Evolutionary conservation across 306 rosid species (phyloP).

Genomic region (Vigna angularis): DNA sequence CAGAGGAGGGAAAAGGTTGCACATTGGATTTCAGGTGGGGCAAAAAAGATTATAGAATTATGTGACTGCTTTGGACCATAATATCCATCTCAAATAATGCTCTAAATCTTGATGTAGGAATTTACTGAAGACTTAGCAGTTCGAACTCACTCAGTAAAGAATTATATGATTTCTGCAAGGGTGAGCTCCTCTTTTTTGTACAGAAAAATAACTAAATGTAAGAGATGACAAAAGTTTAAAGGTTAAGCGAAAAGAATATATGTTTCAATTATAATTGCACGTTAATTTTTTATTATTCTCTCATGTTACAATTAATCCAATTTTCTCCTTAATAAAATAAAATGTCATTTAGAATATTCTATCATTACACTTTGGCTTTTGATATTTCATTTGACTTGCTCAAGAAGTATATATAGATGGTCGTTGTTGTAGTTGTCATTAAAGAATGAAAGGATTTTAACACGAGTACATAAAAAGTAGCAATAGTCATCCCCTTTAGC

Average conservation of each 20-base stretch:
- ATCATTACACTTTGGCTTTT: not conserved
- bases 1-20: constrained; percentile 95
- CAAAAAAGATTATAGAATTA: constrained; percentile 27
- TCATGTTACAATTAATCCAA: not conserved
- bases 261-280: not conserved
- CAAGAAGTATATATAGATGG: not conserved
- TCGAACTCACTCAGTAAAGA: constrained; percentile 76
- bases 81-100: constrained; percentile 34
- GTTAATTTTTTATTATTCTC: not conserved
- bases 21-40: constrained; percentile 88
- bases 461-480: not conserved
- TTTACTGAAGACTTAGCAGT: constrained; percentile 85
- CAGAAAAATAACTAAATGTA: not conserved
- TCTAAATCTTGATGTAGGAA: constrained; percentile 61
- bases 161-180: constrained; percentile 68
- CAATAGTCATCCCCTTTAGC: constrained; percentile 11
- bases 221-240: constrained; percentile 13
- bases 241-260: constrained; percentile 11
- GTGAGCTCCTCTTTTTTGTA: constrained; percentile 54
- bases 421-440: not conserved
- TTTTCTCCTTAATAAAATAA: not conserved
- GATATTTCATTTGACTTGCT: constrained; percentile 10
- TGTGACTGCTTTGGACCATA: constrained; percentile 31
- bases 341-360: not conserved
- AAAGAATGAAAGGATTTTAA: not conserved